Evolutionary conservation across 1,139 yeast genomes (phyloP).

Genomic region (Pneumocystis canis): DNA sequence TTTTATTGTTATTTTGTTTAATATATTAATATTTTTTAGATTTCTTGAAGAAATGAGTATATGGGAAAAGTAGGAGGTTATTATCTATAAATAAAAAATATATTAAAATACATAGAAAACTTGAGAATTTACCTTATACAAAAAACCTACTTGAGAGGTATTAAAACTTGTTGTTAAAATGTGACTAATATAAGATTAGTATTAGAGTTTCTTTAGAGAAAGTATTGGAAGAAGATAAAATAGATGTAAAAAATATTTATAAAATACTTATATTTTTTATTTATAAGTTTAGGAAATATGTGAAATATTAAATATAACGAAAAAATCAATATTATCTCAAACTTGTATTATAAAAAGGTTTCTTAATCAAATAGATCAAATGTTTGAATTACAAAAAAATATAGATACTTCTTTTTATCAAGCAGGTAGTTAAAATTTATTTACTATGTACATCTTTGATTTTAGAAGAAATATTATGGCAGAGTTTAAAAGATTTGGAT

Average conservation of each 20-base stretch:
- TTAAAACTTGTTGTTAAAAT: not conserved
- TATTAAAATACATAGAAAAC: not conserved
- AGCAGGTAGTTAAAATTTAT: not conserved
- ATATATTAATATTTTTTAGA: not conserved
- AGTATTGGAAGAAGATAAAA: not conserved
- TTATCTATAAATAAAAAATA: not conserved
- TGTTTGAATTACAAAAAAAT: not conserved
- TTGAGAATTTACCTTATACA: not conserved
- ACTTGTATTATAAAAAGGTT: not conserved
- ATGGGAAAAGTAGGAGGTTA: not conserved
- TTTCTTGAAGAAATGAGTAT: not conserved
- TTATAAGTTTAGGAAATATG: not conserved
- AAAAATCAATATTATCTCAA: not conserved
- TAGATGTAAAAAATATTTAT: not conserved
- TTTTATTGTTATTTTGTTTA: not conserved
- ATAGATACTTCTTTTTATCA: not conserved
- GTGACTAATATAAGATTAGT: not conserved
- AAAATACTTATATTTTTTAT: not conserved
- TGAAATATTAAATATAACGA: not conserved
- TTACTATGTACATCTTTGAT: not conserved
- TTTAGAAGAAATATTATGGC: not conserved
- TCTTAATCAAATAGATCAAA: not conserved
- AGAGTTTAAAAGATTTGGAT: not conserved
- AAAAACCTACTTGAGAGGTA: not conserved
- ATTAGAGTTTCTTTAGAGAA: not conserved